Conservation (phyloP, 1,284 basidiomycete species). For the Microbotryum intermedium region DNA sequence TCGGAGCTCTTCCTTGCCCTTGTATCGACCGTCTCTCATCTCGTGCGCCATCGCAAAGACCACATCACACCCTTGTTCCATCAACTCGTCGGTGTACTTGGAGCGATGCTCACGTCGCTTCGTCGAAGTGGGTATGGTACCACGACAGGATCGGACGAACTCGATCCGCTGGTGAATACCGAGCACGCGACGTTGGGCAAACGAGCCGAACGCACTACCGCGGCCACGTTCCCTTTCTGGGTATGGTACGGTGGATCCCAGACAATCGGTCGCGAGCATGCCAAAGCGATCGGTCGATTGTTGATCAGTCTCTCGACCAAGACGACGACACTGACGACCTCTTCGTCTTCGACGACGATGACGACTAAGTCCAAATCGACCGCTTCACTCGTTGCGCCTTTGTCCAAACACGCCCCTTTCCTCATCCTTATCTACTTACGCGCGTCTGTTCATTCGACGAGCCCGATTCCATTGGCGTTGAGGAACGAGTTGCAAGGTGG, state of each 20-base stretch:
- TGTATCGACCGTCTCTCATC: constrained; percentile 15
- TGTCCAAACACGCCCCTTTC: constrained; percentile 35
- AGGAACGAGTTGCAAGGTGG: constrained; percentile 28
- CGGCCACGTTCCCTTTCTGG: constrained; percentile 27
- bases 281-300: constrained; percentile 23
- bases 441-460: constrained; percentile 22
- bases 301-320: constrained; percentile 29
- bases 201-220: constrained; percentile 22
- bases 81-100: constrained; percentile 17
- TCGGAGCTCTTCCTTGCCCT: constrained; percentile 14
- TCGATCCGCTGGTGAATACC: not conserved
- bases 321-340: constrained; percentile 14
- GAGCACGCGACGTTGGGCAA: constrained; percentile 1
- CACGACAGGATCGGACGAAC: not conserved
- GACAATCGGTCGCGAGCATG: constrained; percentile 15
- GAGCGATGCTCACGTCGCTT: constrained; percentile 14
- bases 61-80: constrained; percentile 30
- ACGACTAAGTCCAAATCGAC: not conserved
- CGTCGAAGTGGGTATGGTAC: constrained; percentile 20
- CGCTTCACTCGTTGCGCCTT: constrained; percentile 25
- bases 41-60: constrained; percentile 32
- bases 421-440: constrained; percentile 30
- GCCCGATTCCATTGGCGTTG: constrained; percentile 24
- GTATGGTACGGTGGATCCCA: constrained; percentile 15
- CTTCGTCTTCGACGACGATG: not conserved